Evolutionary conservation across 2,329 filamentous ascomycete species (phyloP), one percentile per base, ranked within the genome.

Genomic region (Fonsecaea pedrosoi): DNA sequence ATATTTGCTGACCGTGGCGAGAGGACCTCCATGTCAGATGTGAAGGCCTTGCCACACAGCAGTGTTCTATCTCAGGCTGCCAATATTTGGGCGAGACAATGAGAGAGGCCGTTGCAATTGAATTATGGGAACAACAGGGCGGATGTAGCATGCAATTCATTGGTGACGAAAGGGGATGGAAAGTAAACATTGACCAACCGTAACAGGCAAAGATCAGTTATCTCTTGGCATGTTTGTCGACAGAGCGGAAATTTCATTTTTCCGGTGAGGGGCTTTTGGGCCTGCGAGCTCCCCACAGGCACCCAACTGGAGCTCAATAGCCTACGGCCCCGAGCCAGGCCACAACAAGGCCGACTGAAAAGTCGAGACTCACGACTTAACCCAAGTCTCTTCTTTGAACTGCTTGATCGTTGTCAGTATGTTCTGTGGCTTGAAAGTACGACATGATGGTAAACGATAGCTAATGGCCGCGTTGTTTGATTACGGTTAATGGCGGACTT

Each of bases 1-100:
- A 83, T 75, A 70, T 84, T 84, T 48, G 80, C 79, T 58, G 82
- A 80, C 59, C 81, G 79, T 59, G 82, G 82, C 35, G 82, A 83
- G 54, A 84, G 73, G 42, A 82, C 79, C 75, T 83, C 80, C 80
- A 83, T 82, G 64, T 66, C 63, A 64, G 59, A 35, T n/a, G 38
- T 45, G 40, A 21, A 18, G 54, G 53, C 53, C 45, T 55, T 35
- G 13, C 13, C 34, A 60, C 30, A 18, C 34, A 35, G 15, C 13
- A 30, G 54, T 35, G 54, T 21, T 12, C 3, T 50, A 30, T 50
- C 21, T 18, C 45, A 30, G 21, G 21, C 54, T 34, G 54, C 54
- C 13, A 34, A 55, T 4, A 9, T 13, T 35, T 18, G 2, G 12
- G 4, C 1, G 34, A 55, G 34, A 35, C 32, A 34, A 55, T 21